Conservation (phyloP, 495 filamentous ascomycete genomes). For the Parmelia sp. region DNA sequence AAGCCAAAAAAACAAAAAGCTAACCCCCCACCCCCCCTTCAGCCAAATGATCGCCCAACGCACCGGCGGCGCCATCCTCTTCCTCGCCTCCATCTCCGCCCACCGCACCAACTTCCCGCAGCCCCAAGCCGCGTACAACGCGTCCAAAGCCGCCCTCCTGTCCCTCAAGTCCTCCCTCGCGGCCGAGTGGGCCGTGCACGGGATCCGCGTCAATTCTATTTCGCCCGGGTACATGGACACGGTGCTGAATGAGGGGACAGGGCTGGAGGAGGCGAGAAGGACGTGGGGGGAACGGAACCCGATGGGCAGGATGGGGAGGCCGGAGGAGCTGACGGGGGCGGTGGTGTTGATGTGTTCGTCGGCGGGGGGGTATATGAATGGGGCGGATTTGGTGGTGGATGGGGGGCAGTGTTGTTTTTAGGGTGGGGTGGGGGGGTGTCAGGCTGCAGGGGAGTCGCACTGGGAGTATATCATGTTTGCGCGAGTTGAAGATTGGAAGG, state of each 20-base stretch:
- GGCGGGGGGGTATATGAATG: slow-evolving; percentile 64
- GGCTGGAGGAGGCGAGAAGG: slow-evolving; percentile 46
- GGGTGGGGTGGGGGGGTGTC: neutral
- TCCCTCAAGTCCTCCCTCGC: slow-evolving; percentile 34
- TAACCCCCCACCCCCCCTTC: too few relatives aligned
- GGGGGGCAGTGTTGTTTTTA: slow-evolving; percentile 36
- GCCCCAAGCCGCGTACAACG: slow-evolving; percentile 41
- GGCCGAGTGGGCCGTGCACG: slow-evolving; percentile 47
- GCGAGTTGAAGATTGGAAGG: too few relatives aligned
- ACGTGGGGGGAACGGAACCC: slow-evolving; percentile 60
- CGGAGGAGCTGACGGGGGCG: slow-evolving; percentile 59
- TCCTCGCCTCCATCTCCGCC: slow-evolving; percentile 60
- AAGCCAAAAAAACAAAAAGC: neutral
- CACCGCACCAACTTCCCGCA: slow-evolving; percentile 49
- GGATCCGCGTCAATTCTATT: slow-evolving; percentile 64
- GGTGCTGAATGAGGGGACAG: slow-evolving; percentile 62
- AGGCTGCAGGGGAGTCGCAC: neutral
- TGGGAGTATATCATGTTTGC: too few relatives aligned
- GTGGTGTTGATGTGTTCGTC: slow-evolving; percentile 56
- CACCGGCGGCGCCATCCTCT: slow-evolving; percentile 52
- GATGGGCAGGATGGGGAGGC: slow-evolving; percentile 61
- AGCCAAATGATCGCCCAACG: slow-evolving; percentile 38
- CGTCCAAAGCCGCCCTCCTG: slow-evolving; percentile 37
- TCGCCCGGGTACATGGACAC: slow-evolving; percentile 78
- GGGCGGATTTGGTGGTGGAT: slow-evolving; percentile 54